Percentiles rank a stretch among this genome's conserved stretches.
Evolutionary conservation across 495 filamentous ascomycete species (phyloP).

Genomic region (Sordaria brevicollis): DNA sequence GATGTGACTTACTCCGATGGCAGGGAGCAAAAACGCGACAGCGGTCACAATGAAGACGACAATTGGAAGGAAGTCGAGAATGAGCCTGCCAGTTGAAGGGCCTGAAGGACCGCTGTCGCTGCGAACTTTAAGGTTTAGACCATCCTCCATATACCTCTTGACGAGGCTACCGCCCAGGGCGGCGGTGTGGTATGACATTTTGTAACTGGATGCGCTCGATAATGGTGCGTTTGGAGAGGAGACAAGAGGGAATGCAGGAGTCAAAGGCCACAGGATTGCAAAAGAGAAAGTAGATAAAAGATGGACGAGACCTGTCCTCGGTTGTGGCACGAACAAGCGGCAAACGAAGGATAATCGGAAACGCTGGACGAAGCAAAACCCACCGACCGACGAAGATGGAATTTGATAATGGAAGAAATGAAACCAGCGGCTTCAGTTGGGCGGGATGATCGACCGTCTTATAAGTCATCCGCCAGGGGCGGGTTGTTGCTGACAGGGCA

Average conservation of each 20-base stretch:
- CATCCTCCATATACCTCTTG: constrained; percentile 5
- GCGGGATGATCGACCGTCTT: not conserved
- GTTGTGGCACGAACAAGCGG: not conserved
- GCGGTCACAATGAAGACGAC: constrained; percentile 6
- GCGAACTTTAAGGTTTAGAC: constrained; percentile 1
- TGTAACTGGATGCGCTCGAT: not conserved
- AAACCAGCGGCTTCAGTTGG: not conserved
- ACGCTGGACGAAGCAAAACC: not conserved
- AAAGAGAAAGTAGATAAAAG: not conserved
- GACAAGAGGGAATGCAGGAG: not conserved
- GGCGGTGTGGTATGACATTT: constrained; percentile 3
- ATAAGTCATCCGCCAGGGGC: not conserved
- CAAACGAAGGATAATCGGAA: not conserved
- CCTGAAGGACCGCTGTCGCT: not conserved
- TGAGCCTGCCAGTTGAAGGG: not conserved
- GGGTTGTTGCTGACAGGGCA: not conserved
- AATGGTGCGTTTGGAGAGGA: not conserved
- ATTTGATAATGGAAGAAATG: not conserved
- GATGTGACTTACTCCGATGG: constrained; percentile 23
- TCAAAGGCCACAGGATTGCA: not conserved
- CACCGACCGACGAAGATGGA: too few relatives aligned
- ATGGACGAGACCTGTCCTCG: not conserved
- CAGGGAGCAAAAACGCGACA: not conserved
- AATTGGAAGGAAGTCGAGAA: not conserved
- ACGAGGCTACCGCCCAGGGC: constrained; percentile 1